Evolutionary conservation across 306 rosid species (phyloP).

Genomic region (Argentina anserina): DNA sequence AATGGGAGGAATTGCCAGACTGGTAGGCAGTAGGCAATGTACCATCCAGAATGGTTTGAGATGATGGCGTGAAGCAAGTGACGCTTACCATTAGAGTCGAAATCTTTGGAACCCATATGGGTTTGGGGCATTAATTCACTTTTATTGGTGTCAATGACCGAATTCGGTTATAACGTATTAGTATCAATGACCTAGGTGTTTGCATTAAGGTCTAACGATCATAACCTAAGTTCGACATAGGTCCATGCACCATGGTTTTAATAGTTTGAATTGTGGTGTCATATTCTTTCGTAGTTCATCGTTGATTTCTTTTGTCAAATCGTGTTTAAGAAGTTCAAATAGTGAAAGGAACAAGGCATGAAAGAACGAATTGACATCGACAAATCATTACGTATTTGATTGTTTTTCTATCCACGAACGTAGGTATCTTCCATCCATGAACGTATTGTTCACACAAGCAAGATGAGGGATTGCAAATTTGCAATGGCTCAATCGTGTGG

Average conservation of each 20-base stretch:
- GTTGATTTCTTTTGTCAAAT: background rate
- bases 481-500: background rate
- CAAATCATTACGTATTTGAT: background rate
- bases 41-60: background rate
- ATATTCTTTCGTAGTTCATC: no score
- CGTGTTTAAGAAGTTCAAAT: background rate
- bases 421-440: background rate
- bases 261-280: background rate
- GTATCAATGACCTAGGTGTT: background rate
- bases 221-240: background rate
- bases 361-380: background rate
- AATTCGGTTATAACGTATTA: no score
- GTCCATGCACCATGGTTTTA: background rate
- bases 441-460: background rate
- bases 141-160: background rate
- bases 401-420: background rate
- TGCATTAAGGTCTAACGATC: background rate
- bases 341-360: background rate
- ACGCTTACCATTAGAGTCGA: background rate
- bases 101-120: background rate
- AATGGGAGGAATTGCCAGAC: background rate
- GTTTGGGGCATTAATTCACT: background rate
- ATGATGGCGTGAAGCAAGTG: background rate
- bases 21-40: background rate
- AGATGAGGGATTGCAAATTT: background rate